These are phyloP conservation scores for Lentinus tigrinus DNA, from an alignment of 768 basidiomycete genomes.

Conservation along the genomic window DNA sequence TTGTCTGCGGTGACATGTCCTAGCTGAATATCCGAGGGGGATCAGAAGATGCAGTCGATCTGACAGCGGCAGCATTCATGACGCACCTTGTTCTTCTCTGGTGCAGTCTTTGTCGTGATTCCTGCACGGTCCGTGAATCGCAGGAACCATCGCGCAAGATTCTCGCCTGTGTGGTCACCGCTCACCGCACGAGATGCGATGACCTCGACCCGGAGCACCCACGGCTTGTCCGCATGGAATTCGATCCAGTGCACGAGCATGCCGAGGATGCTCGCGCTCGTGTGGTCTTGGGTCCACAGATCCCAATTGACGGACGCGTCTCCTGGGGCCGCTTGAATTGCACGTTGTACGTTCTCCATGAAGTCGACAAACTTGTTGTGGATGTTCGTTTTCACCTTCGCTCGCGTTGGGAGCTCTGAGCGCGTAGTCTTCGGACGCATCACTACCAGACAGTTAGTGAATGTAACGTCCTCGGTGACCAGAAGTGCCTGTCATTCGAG, in stretches of 20 bases:
- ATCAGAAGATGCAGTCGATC: too few species aligned
- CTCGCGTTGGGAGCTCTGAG: not conserved
- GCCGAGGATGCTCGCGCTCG: constrained; percentile 25
- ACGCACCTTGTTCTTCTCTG: constrained; percentile 23
- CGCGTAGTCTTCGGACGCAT: not conserved
- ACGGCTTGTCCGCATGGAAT: constrained; percentile 9
- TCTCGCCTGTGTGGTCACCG: constrained; percentile 27
- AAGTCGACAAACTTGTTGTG: not conserved
- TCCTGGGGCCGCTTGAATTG: constrained; percentile 3
- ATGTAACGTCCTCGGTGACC: not conserved
- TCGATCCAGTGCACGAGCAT: constrained; percentile 25
- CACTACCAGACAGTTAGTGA: not conserved
- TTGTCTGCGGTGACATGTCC: constrained; percentile 20
- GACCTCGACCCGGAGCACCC: constrained; percentile 25
- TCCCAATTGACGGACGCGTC: constrained; percentile 17
- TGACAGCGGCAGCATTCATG: not conserved
- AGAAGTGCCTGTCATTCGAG: not conserved
- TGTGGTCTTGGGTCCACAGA: constrained; percentile 21
- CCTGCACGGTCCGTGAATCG: constrained; percentile 25
- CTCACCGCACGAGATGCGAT: constrained; percentile 23
- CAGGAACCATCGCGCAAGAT: constrained; percentile 28
- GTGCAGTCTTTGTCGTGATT: constrained; percentile 13
- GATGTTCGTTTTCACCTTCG: not conserved
- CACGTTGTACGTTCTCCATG: not conserved
- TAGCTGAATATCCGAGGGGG: not conserved